Percentiles rank a stretch among this genome's conserved stretches.
Evolutionary conservation across 2,329 filamentous ascomycete genomes (phyloP).

Genomic region (Cytospora schulzeri): DNA sequence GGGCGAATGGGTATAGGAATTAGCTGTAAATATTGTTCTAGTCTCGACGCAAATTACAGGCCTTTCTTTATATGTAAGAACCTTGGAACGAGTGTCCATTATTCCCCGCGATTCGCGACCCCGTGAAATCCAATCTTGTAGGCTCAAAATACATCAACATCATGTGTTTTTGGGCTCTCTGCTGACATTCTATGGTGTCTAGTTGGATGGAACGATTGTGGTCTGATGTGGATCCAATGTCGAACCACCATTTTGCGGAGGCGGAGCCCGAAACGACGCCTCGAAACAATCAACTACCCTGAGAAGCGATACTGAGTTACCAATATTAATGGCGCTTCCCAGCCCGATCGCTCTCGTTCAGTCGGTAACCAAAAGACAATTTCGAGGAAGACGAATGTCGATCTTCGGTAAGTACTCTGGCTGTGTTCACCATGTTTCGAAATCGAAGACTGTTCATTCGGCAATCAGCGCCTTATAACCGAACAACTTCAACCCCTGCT

Average conservation of each 20-base stretch:
- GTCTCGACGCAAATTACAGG: not conserved
- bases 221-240: conserved; percentile 27
- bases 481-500: too few species aligned
- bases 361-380: conserved; percentile 8
- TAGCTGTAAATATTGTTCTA: not conserved
- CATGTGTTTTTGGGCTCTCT: conserved; percentile 25
- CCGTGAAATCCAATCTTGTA: conserved; percentile 1
- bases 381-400: conserved; percentile 3
- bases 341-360: conserved; percentile 17
- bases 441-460: not conserved
- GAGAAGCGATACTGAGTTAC: not conserved
- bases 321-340: conserved; percentile 19
- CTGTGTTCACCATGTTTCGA: not conserved
- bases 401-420: not conserved
- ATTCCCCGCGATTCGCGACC: conserved; percentile 9
- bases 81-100: not conserved
- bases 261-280: conserved; percentile 8
- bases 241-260: conserved; percentile 23
- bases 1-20: not conserved
- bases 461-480: not conserved
- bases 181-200: conserved; percentile 26
- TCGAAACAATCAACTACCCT: not conserved
- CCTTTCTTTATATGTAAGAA: not conserved
- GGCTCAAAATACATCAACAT: conserved; percentile 13
- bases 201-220: conserved; percentile 26